Base-by-base conservation (phyloP, 257 asterid genomes). In the Pogostemon cablin region DNA sequence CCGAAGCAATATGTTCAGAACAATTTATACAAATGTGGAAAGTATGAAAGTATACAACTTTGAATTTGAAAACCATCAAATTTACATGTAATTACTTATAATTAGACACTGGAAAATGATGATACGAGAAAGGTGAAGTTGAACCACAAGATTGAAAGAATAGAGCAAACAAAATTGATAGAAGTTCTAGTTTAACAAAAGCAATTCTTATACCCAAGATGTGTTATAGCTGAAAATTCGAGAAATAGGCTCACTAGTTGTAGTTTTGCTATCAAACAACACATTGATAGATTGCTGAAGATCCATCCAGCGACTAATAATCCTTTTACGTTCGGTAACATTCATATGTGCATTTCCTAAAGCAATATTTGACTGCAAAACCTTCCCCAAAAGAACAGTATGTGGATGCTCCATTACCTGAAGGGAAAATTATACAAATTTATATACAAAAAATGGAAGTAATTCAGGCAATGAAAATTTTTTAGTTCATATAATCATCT, bases 351-450 rank as follows among this genome's bases (percentile, higher is more conserved):
- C 90, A 72, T 85, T 87, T 78, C 88, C 86, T 78, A 93, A 72
- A 59, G 96, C 92, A 70, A 87, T 81, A 77, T 89, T 91, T 67
- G 95, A 86, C 84, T 83, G 90, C 69, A 93, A 75, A 71, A 93
- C 88, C 82, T 87, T 91, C 72, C 92, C 92, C 79, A 93, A 68
- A 72, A 89, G 79, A 85, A 80, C 58, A 35, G 99, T 93, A 62
- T 85, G 98, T 53, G 96, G 90, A 78, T 93, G 99, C 77, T 91
- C 96, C 98, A 87, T 86, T 72, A 89, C 86, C 99, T 93, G 88
- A 75, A 77, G 62, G 15, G 47, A 74, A 67, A 67, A 49, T 6
- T 37, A 71, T 40, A 53, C 7, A 43, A 62, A 52, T 12, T 5
- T 12, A 5, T 67, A 17, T 7, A 2, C 49, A 69, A 56, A 46